Conservation (phyloP, 495 filamentous ascomycete genomes). For the Aspergillus sparsus region DNA sequence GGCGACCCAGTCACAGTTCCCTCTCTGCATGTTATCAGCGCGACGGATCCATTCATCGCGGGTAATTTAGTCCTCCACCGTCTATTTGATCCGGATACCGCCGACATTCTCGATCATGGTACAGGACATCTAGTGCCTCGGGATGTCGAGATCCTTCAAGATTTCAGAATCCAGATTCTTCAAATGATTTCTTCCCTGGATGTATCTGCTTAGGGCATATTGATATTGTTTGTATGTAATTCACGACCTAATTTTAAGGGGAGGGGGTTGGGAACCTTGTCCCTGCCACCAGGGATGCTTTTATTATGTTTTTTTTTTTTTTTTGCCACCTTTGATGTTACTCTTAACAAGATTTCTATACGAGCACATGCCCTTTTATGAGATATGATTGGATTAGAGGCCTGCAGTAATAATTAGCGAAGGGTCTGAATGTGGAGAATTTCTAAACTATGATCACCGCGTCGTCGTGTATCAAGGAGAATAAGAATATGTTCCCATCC, state of each 20-base stretch:
- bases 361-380: no score
- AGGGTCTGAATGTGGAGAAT: background rate
- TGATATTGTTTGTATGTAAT: no score
- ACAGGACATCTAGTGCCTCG: slow-evolving; percentile 56
- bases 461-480: background rate
- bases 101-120: slow-evolving; percentile 58
- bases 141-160: slow-evolving; percentile 46
- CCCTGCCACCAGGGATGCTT: no score
- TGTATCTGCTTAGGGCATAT: background rate
- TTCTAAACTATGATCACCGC: background rate
- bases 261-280: no score
- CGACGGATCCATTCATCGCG: slow-evolving; percentile 54
- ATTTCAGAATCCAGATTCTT: slow-evolving; percentile 26
- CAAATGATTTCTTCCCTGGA: background rate
- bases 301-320: background rate
- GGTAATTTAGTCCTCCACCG: slow-evolving; percentile 58
- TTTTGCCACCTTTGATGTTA: background rate
- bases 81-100: slow-evolving; percentile 47
- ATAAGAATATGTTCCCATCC: background rate
- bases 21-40: slow-evolving; percentile 59
- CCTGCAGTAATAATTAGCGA: background rate
- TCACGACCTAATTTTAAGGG: no score
- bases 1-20: slow-evolving; percentile 51
- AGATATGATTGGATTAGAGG: no score
- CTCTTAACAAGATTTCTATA: no score